These are phyloP conservation scores for Schizosaccharomyces osmophilus DNA, from an alignment of 805 yeast species.

Conservation along the genomic window DNA sequence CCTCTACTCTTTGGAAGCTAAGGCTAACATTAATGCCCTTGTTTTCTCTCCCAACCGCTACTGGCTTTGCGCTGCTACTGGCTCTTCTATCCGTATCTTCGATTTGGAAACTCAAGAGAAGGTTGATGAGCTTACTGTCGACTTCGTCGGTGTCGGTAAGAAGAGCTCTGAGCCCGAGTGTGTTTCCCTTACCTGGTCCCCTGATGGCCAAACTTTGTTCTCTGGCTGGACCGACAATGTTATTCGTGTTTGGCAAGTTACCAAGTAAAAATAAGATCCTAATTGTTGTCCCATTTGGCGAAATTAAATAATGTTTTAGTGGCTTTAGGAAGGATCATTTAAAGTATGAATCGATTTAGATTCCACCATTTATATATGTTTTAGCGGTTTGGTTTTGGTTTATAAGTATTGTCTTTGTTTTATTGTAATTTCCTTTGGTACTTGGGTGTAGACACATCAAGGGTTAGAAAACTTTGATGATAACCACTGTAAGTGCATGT, in stretches of 20 bases:
- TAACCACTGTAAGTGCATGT: too few relatives aligned
- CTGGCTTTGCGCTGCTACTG: conserved; percentile 99
- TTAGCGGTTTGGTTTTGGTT: background rate
- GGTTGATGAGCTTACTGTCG: conserved; percentile 95
- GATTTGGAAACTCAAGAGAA: conserved; percentile 83
- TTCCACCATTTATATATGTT: background rate
- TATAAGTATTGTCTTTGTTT: background rate
- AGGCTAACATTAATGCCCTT: conserved; percentile 91
- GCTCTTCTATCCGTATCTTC: conserved; percentile 93
- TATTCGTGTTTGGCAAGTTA: conserved; percentile 99
- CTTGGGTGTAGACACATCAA: too few relatives aligned
- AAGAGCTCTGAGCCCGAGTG: conserved; percentile 95
- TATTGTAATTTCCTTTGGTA: too few relatives aligned
- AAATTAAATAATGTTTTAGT: background rate
- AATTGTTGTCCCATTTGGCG: background rate
- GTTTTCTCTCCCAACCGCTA: conserved; percentile 99
- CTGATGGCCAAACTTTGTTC: conserved; percentile 97
- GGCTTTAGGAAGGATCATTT: background rate
- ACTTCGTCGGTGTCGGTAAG: conserved; percentile 58
- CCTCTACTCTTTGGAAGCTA: conserved; percentile 80
- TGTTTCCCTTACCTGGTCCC: conserved; percentile 96
- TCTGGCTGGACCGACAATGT: conserved; percentile 99
- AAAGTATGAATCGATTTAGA: background rate
- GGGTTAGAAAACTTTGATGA: too few relatives aligned
- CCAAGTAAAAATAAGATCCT: conserved; percentile 22